These are phyloP conservation scores for Cladorrhinum samala DNA, from an alignment of 495 filamentous ascomycete species.

Conservation along the genomic window DNA sequence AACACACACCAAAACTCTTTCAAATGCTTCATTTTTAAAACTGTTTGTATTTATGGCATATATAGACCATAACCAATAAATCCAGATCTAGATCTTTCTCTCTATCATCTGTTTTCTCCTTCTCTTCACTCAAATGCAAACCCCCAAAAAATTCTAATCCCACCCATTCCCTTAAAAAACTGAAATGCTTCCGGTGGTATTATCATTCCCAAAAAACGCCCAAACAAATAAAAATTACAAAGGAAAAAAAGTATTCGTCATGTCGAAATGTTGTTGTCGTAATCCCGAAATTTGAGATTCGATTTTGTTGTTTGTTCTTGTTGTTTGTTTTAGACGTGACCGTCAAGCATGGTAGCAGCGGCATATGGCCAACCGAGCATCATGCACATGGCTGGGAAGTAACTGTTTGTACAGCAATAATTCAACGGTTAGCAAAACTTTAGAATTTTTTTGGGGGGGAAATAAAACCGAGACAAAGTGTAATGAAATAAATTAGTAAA, in stretches of 20 bases:
- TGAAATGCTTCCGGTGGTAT: not conserved
- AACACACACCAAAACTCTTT: not conserved
- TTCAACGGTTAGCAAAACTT: not conserved
- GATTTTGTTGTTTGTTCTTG: not conserved
- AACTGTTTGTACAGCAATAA: not conserved
- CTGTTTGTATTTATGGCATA: no score
- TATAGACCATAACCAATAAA: no score
- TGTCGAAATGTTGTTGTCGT: not conserved
- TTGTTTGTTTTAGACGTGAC: not conserved
- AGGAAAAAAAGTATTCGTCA: not conserved
- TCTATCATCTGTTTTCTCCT: no score
- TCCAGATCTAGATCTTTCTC: no score
- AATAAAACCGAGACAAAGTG: no score
- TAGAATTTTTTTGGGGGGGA: not conserved
- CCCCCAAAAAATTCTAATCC: not conserved
- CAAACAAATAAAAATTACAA: not conserved
- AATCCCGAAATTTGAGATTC: no score
- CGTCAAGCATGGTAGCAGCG: not conserved
- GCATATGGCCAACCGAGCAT: conserved; percentile 2
- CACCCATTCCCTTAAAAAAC: not conserved
- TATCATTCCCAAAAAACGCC: not conserved
- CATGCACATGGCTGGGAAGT: not conserved
- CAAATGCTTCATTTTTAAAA: no score
- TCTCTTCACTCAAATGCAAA: not conserved
- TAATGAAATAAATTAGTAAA: not conserved